phyloP scores from a whole-genome alignment of 2,329 filamentous ascomycete species.

The Ophiostoma novo-ulmi region DNA sequence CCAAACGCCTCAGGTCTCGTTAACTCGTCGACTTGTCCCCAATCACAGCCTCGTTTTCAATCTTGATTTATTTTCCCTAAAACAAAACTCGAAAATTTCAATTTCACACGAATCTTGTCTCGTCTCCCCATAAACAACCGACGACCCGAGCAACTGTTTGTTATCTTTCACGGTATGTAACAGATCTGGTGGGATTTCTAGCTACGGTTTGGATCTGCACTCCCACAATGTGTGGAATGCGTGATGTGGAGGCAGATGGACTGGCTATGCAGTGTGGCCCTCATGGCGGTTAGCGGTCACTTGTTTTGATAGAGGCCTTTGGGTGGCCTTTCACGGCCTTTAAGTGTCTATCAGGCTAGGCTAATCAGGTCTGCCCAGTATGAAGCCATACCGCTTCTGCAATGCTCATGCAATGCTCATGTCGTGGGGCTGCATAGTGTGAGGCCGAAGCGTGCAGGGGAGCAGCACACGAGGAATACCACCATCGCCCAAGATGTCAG shows the following conservation, averaged over 20 bases:
- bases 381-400: neutral
- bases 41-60: neutral
- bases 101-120: neutral
- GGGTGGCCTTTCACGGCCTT: neutral
- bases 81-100: neutral
- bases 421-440: slow-evolving; percentile 6
- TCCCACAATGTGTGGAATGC: neutral
- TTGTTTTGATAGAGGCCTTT: neutral
- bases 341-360: neutral
- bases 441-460: neutral
- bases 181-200: neutral
- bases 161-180: neutral
- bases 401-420: slow-evolving; percentile 13
- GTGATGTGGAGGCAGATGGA: neutral
- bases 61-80: neutral
- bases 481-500: neutral
- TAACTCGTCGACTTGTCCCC: slow-evolving; percentile 13
- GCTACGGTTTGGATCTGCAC: slow-evolving; percentile 2
- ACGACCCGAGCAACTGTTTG: neutral
- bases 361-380: neutral
- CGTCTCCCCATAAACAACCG: neutral
- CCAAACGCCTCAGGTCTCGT: slow-evolving; percentile 14
- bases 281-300: neutral
- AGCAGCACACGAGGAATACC: neutral
- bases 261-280: neutral